Conservation (phyloP, 2,329 filamentous ascomycete genomes). For the Nakataea oryzae region DNA sequence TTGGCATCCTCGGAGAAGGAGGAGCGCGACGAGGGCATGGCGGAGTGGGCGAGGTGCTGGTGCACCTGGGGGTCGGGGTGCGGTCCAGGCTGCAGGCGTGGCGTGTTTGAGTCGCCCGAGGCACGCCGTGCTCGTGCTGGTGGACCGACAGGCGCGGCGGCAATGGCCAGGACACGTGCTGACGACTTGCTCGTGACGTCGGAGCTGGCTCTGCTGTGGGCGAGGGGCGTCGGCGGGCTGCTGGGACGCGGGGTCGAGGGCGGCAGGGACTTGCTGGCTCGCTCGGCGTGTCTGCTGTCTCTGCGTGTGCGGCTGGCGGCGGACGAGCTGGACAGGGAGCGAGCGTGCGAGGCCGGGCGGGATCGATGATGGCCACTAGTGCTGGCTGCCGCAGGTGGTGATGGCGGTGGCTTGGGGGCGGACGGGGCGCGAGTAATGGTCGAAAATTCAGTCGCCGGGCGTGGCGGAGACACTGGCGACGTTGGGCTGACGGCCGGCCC, state of each 20-base stretch:
- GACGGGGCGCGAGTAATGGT: background rate
- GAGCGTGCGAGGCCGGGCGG: constrained; percentile 21
- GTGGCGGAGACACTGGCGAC: background rate
- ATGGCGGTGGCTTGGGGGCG: background rate
- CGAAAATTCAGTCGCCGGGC: background rate
- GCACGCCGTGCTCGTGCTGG: background rate
- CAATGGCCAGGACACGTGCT: background rate
- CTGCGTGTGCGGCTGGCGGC: constrained; percentile 28
- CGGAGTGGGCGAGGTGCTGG: constrained; percentile 35
- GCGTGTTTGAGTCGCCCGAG: constrained; percentile 26
- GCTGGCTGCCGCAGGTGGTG: background rate
- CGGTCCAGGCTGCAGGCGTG: constrained; percentile 20
- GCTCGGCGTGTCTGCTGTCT: constrained; percentile 49
- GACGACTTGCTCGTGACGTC: constrained; percentile 17
- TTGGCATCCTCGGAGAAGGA: constrained; percentile 48
- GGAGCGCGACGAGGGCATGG: constrained; percentile 28
- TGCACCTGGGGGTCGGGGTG: constrained; percentile 2
- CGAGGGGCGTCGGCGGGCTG: constrained; percentile 27
- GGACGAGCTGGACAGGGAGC: constrained; percentile 19
- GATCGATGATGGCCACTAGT: background rate
- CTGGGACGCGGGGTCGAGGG: constrained; percentile 33
- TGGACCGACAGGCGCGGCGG: background rate
- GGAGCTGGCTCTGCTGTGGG: constrained; percentile 32
- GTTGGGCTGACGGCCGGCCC: background rate
- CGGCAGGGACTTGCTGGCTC: constrained; percentile 55